Evolutionary conservation across 176 grass and related monocot species (phyloP).

Genomic region (Triticum timopheevii): DNA sequence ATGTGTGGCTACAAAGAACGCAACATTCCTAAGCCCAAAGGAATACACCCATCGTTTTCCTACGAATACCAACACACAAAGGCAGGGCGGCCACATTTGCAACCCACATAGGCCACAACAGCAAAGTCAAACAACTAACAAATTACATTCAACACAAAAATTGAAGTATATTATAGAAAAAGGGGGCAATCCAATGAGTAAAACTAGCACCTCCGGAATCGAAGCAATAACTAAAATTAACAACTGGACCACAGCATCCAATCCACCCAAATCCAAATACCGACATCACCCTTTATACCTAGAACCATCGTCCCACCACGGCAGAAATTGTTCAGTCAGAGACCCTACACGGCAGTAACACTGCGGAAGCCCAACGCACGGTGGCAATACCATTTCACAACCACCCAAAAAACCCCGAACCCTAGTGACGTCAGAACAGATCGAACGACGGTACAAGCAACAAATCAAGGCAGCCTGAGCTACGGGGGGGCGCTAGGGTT

Average conservation of each 20-base stretch:
- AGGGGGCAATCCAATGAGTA: background rate
- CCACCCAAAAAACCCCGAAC: background rate
- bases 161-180: background rate
- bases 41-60: background rate
- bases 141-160: background rate
- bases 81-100: background rate
- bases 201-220: constrained; percentile 2
- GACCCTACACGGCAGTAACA: background rate
- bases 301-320: background rate
- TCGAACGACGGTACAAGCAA: background rate
- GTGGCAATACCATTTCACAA: background rate
- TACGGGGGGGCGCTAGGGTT: constrained; percentile 30
- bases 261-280: constrained; percentile 11
- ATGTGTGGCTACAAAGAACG: background rate
- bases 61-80: background rate
- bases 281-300: background rate
- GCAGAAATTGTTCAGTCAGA: background rate
- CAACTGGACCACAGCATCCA: constrained; percentile 16
- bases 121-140: background rate
- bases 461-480: background rate
- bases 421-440: background rate
- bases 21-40: background rate
- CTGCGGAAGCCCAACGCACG: background rate
- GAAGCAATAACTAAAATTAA: background rate
- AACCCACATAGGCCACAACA: background rate